Percentiles rank a stretch among this genome's conserved stretches.
Evolutionary conservation across 2,329 filamentous ascomycete species (phyloP).

Genomic region (Fusarium incarnatum): DNA sequence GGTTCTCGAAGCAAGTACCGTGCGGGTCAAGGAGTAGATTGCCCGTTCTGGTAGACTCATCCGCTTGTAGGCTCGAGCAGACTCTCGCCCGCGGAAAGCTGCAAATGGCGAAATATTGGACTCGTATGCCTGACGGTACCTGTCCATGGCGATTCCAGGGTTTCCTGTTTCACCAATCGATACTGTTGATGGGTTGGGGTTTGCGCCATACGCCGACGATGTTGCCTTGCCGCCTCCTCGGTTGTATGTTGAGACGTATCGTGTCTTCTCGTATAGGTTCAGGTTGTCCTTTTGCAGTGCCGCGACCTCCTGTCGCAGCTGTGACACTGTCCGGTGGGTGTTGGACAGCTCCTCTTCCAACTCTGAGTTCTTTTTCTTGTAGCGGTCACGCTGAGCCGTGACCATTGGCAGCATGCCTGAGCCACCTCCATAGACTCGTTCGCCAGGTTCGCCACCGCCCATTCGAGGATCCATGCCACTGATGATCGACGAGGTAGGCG

Average conservation of each 20-base stretch:
- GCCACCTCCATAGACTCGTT: conserved; percentile 75
- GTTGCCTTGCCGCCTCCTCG: conserved; percentile 71
- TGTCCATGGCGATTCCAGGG: conserved; percentile 78
- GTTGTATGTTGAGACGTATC: conserved; percentile 95
- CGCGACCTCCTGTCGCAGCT: conserved; percentile 88
- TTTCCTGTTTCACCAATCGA: conserved; percentile 65
- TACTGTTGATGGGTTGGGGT: conserved; percentile 80
- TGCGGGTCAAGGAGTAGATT: conserved; percentile 89
- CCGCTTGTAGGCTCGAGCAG: conserved; percentile 86
- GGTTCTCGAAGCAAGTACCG: conserved; percentile 88
- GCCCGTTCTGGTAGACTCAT: conserved; percentile 93
- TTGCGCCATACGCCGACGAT: conserved; percentile 73
- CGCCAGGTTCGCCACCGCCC: conserved; percentile 60
- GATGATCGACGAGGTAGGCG: conserved; percentile 97
- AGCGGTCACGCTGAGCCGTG: conserved; percentile 95
- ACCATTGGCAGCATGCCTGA: conserved; percentile 97
- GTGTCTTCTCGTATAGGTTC: conserved; percentile 95
- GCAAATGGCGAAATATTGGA: conserved; percentile 96
- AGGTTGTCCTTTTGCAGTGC: conserved; percentile 96
- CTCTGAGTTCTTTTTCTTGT: conserved; percentile 94
- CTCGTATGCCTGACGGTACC: conserved; percentile 93
- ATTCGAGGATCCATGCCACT: conserved; percentile 86
- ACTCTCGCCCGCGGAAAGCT: conserved; percentile 93
- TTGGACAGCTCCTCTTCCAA: conserved; percentile 92
- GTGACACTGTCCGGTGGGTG: conserved; percentile 82